phyloP scores from a whole-genome alignment of 2,329 filamentous ascomycete genomes.

The Phaeosphaeria sp. region DNA sequence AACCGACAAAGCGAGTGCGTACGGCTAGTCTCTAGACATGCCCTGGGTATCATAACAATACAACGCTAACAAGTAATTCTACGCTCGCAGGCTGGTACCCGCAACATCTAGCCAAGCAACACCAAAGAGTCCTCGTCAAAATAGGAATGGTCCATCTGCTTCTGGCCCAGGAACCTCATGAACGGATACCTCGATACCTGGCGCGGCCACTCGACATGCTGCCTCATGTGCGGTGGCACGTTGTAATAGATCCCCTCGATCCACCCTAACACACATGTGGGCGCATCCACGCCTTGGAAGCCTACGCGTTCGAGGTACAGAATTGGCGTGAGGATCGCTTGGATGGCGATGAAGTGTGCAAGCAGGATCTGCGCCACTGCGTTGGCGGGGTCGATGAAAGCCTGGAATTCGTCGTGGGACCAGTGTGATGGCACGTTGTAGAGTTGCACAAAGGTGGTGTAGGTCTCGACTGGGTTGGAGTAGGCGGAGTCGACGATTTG shows the following conservation, averaged over 20 bases:
- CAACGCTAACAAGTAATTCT: background rate
- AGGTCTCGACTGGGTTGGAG: constrained; percentile 43
- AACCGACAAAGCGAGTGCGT: constrained; percentile 13
- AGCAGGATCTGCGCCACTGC: constrained; percentile 53
- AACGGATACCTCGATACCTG: constrained; percentile 39
- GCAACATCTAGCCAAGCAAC: background rate
- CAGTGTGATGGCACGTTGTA: constrained; percentile 52
- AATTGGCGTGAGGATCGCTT: constrained; percentile 54
- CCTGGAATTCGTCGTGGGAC: constrained; percentile 50
- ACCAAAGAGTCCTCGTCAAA: constrained; percentile 10
- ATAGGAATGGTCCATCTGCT: constrained; percentile 12
- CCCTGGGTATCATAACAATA: background rate
- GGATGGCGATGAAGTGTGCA: constrained; percentile 56
- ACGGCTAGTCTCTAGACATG: background rate
- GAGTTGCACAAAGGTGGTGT: constrained; percentile 51
- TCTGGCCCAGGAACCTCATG: constrained; percentile 34
- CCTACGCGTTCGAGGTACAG: constrained; percentile 42
- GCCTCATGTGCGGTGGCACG: constrained; percentile 27
- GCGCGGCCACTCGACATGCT: constrained; percentile 39
- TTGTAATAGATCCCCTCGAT: constrained; percentile 43
- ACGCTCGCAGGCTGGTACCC: background rate
- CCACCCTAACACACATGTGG: constrained; percentile 40
- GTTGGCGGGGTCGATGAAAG: constrained; percentile 54
- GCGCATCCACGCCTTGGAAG: constrained; percentile 43
- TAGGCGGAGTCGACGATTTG: constrained; percentile 38